These are phyloP conservation scores for Marchantia polymorpha DNA, from an alignment of 225 moss, liverwort and hornwort genomes.

Conservation along the genomic window DNA sequence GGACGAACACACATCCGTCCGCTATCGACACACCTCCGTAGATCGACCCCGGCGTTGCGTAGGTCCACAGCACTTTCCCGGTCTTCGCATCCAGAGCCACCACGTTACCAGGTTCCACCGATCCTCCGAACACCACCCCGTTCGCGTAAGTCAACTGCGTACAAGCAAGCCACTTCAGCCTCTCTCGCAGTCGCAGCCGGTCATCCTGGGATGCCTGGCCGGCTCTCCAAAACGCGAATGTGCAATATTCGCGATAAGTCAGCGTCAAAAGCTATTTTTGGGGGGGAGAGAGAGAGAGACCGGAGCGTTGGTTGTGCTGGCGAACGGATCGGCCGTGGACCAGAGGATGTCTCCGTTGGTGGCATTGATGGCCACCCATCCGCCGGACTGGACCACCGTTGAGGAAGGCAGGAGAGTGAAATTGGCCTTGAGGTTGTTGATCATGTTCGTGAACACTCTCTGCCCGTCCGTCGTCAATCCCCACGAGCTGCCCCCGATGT, in stretches of 20 bases:
- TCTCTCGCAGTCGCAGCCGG: background rate
- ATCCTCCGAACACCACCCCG: conserved; percentile 27
- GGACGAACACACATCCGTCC: conserved; percentile 23
- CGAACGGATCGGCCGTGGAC: conserved; percentile 24
- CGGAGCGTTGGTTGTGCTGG: conserved; percentile 18
- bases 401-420: conserved; percentile 32
- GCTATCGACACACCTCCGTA: conserved; percentile 22
- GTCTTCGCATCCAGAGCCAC: conserved; percentile 26
- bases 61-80: conserved; percentile 22
- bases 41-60: conserved; percentile 15
- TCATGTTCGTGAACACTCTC: conserved; percentile 32
- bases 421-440: conserved; percentile 24
- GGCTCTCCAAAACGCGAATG: background rate
- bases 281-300: background rate
- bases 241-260: background rate
- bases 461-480: conserved; percentile 31
- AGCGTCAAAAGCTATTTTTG: background rate
- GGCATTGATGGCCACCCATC: conserved; percentile 28
- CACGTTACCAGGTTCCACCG: conserved; percentile 5
- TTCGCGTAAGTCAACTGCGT: conserved; percentile 22
- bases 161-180: background rate
- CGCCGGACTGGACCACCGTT: conserved; percentile 20
- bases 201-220: background rate
- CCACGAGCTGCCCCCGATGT: conserved; percentile 21
- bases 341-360: conserved; percentile 28